Base-by-base conservation (phyloP, 1,284 basidiomycete genomes). In the Moniliophthora roreri region DNA sequence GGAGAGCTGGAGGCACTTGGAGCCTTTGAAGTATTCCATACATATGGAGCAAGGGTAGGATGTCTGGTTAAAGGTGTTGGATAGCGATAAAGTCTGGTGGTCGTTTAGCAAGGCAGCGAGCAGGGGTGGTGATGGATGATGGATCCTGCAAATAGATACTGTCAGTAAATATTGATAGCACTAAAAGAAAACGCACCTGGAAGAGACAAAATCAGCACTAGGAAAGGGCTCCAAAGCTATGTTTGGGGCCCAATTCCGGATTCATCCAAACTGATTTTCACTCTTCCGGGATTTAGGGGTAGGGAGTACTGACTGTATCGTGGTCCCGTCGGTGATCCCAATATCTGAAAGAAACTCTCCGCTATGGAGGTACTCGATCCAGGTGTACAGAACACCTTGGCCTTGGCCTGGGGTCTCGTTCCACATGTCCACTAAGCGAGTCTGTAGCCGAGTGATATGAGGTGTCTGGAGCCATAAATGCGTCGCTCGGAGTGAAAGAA, bases 41-140 rank as follows among this genome's bases (percentile, higher is more conserved):
- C 90, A 92, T 36, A 92, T 80, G 26, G 81, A 74, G 63, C 90
- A 92, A 42, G 72, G 66, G 65, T 87, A 86, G 0, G 85, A 82
- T 26, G 72, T 76, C 52, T 79, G 74, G 2, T 81, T 76, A 62
- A 92, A 91, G 51, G 75, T 69, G 13, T 70, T 68, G 18, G 73
- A 71, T 59, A 75, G 73, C 3, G 73, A 72, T 0, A 69, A 73
- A 21, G 67, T 62, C 49, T 89, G 78, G 62, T 82, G 74, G 1
- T 74, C 69, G 15, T 68, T 63, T 20, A 91, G 73, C 13, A 79
- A 55, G 8, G 76, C 67, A 7, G 74, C 61, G 4, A 90, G 71
- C 2, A 81, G 59, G 6, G 71, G 72, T 9, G 87, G 84, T 8
- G 78, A 75, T 15, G 80, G 71, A 61, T 88, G 82, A 1, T 70